Evolutionary conservation across 2,329 filamentous ascomycete genomes (phyloP).

Genomic region (Juglanconis oblonga): DNA sequence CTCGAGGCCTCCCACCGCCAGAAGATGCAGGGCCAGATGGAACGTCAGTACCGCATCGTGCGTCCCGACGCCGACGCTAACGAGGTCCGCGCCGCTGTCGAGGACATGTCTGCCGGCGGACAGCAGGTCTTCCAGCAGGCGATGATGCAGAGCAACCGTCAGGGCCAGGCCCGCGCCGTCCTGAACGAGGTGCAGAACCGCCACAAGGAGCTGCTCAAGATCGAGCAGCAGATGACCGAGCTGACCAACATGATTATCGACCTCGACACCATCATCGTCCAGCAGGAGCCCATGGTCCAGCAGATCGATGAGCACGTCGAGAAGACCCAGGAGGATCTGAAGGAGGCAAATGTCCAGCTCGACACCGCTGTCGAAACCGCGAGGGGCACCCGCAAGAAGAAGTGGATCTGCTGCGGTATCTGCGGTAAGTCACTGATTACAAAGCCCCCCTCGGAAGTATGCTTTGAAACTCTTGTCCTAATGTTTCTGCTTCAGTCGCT

Average conservation of each 20-base stretch:
- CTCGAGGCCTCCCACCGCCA: slow-evolving; percentile 78
- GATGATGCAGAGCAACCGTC: slow-evolving; percentile 75
- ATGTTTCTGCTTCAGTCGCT: slow-evolving; percentile 24
- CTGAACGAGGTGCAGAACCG: slow-evolving; percentile 78
- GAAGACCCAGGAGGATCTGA: slow-evolving; percentile 79
- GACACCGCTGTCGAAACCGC: slow-evolving; percentile 79
- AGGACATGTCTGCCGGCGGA: slow-evolving; percentile 65
- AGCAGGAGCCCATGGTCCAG: slow-evolving; percentile 78
- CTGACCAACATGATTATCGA: slow-evolving; percentile 86
- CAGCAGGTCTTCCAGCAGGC: slow-evolving; percentile 87
- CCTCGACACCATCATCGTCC: slow-evolving; percentile 78
- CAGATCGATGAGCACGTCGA: slow-evolving; percentile 86
- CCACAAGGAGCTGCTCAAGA: slow-evolving; percentile 85
- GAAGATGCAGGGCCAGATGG: slow-evolving; percentile 78
- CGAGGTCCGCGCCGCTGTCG: slow-evolving; percentile 75
- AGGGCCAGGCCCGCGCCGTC: slow-evolving; percentile 76
- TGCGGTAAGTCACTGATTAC: slow-evolving; percentile 42
- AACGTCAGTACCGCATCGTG: slow-evolving; percentile 87
- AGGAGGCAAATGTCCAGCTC: slow-evolving; percentile 82
- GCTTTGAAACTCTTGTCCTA: not conserved
- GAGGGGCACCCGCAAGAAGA: slow-evolving; percentile 79
- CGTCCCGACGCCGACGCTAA: slow-evolving; percentile 74
- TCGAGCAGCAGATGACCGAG: slow-evolving; percentile 86
- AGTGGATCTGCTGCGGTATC: slow-evolving; percentile 92
- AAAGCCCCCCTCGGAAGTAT: not conserved